Percentiles rank a stretch among this genome's conserved stretches.
phyloP scores from a whole-genome alignment of 1,139 yeast species.

The Suhomyces maxii region DNA sequence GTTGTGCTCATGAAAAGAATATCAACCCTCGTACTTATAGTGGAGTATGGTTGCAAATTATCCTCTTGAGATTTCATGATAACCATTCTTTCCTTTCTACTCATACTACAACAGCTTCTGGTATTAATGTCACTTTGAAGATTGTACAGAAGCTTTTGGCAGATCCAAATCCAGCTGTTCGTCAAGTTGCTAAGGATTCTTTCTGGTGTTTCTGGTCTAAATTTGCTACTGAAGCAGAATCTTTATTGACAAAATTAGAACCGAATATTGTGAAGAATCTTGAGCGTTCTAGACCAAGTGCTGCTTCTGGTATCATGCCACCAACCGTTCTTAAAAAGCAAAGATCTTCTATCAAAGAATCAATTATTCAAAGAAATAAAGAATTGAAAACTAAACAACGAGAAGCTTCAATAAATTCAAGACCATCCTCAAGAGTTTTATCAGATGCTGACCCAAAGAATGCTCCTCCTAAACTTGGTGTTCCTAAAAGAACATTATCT shows the following conservation, averaged over 20 bases:
- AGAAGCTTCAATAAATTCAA: conserved; percentile 16
- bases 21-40: conserved; percentile 69
- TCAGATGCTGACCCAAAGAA: not conserved
- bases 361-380: conserved; percentile 35
- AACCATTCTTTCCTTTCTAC: conserved; percentile 30
- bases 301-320: conserved; percentile 4
- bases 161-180: conserved; percentile 80
- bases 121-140: conserved; percentile 51
- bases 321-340: conserved; percentile 14
- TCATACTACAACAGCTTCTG: conserved; percentile 34
- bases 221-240: conserved; percentile 51
- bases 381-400: conserved; percentile 29
- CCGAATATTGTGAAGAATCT: conserved; percentile 38
- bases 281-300: conserved; percentile 50
- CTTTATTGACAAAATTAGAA: conserved; percentile 50
- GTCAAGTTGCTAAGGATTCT: conserved; percentile 71
- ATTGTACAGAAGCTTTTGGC: conserved; percentile 60
- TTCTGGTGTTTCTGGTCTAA: conserved; percentile 66
- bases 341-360: conserved; percentile 34
- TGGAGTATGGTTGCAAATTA: conserved; percentile 68
- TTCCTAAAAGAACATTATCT: conserved; percentile 7
- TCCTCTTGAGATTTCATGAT: conserved; percentile 45
- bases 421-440: conserved; percentile 27
- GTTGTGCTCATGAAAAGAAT: conserved; percentile 66
- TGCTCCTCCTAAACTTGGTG: conserved; percentile 3